Evolutionary conservation across 805 yeast genomes (phyloP).

Genomic region (Schwanniomyces yamadae): DNA sequence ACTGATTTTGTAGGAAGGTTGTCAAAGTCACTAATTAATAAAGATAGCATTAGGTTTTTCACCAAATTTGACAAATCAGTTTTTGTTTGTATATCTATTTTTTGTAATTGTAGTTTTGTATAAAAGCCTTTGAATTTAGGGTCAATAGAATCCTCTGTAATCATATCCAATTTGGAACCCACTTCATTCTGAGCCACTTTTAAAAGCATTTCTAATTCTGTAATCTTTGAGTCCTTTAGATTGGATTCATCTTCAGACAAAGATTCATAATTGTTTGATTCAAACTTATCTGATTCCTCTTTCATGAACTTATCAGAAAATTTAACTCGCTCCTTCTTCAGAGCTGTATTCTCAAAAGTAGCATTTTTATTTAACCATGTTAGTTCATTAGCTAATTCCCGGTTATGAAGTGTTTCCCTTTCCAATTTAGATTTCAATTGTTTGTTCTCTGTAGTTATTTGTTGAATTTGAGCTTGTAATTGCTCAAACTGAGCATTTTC

Average conservation of each 20-base stretch:
- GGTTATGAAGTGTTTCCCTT: slow-evolving; percentile 13
- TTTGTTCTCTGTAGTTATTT: slow-evolving; percentile 11
- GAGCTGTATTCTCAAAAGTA: background rate
- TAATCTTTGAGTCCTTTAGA: slow-evolving; percentile 1
- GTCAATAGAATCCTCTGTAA: slow-evolving; percentile 18
- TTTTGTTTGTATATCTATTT: slow-evolving; percentile 29
- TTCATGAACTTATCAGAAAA: background rate
- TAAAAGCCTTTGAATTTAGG: slow-evolving; percentile 24
- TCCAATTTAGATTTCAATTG: slow-evolving; percentile 13
- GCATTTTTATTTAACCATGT: slow-evolving; percentile 3
- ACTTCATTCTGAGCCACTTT: slow-evolving; percentile 8
- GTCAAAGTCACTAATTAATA: slow-evolving; percentile 29
- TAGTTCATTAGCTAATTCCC: slow-evolving; percentile 20
- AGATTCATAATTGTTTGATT: background rate
- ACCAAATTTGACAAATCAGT: slow-evolving; percentile 29
- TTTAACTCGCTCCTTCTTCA: too few relatives aligned
- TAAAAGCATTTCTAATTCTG: background rate
- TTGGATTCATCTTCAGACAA: background rate
- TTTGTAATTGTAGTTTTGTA: slow-evolving; percentile 22
- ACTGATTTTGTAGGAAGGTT: slow-evolving; percentile 25
- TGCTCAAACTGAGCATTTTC: background rate
- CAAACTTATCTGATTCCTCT: background rate
- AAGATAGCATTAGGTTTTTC: slow-evolving; percentile 33
- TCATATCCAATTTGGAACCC: slow-evolving; percentile 13
- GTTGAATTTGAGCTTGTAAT: background rate